Conservation (phyloP, 495 filamentous ascomycete species). For the Aspergillus diversus region DNA sequence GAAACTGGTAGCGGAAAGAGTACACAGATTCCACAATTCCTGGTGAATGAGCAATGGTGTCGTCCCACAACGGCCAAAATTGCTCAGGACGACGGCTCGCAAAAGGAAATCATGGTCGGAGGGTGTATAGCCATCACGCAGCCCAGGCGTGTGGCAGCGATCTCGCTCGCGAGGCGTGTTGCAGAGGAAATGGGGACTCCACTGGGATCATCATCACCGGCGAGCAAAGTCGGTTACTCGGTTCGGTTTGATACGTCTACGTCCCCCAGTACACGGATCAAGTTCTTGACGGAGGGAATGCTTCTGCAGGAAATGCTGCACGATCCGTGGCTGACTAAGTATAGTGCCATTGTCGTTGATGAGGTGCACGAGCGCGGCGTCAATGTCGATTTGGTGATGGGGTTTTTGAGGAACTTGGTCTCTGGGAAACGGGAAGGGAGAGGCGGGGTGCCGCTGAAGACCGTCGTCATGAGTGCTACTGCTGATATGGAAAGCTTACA, state of each 20-base stretch:
- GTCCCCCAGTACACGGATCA: slow-evolving; percentile 75
- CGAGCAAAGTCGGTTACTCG: slow-evolving; percentile 85
- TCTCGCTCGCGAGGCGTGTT: slow-evolving; percentile 87
- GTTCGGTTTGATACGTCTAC: slow-evolving; percentile 91
- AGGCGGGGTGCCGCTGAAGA: slow-evolving; percentile 76
- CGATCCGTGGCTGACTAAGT: slow-evolving; percentile 80
- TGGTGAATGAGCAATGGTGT: slow-evolving; percentile 81
- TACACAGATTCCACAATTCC: slow-evolving; percentile 93
- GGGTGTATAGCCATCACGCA: slow-evolving; percentile 96
- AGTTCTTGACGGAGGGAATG: slow-evolving; percentile 97
- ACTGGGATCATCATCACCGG: slow-evolving; percentile 63
- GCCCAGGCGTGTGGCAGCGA: slow-evolving; percentile 90
- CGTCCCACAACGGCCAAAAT: slow-evolving; percentile 57
- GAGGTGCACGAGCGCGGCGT: slow-evolving; percentile 96
- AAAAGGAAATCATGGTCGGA: slow-evolving; percentile 63
- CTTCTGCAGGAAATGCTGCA: slow-evolving; percentile 90
- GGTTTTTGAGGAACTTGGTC: slow-evolving; percentile 80
- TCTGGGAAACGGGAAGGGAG: slow-evolving; percentile 58
- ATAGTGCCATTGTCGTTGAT: slow-evolving; percentile 90
- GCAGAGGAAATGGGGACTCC: slow-evolving; percentile 88
- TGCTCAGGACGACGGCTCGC: slow-evolving; percentile 36
- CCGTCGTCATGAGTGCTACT: slow-evolving; percentile 96
- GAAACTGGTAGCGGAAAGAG: slow-evolving; percentile 97
- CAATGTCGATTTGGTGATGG: slow-evolving; percentile 90
- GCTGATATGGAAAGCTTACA: slow-evolving; percentile 79